phyloP scores from a whole-genome alignment of 768 basidiomycete species.

The Rhodocollybia butyracea region DNA sequence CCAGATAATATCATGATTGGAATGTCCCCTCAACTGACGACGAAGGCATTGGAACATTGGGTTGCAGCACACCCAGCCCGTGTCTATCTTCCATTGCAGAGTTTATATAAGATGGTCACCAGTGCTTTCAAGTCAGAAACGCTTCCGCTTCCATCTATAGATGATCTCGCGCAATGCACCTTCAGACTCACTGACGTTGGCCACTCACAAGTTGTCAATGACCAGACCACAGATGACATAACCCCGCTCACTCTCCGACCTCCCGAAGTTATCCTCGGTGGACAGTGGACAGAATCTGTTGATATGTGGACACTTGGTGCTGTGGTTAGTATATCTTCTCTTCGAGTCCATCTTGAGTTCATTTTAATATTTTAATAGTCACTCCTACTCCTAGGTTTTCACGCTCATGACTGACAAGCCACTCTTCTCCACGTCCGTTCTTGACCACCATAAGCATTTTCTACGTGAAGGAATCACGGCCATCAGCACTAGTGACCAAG shows the following conservation, averaged over 20 bases:
- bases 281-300: slow-evolving; percentile 21
- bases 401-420: background rate
- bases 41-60: slow-evolving; percentile 12
- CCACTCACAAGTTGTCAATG: background rate
- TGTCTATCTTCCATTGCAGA: slow-evolving; percentile 10
- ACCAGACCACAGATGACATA: slow-evolving; percentile 10
- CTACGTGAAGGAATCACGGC: background rate
- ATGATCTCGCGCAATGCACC: slow-evolving; percentile 11
- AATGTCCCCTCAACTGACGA: slow-evolving; percentile 7
- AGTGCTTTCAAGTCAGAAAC: slow-evolving; percentile 12
- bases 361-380: background rate
- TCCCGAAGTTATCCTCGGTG: slow-evolving; percentile 22
- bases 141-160: slow-evolving; percentile 15
- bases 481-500: too few species aligned
- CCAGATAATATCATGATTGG: slow-evolving; percentile 20
- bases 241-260: slow-evolving; percentile 20
- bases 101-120: slow-evolving; percentile 15
- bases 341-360: too few species aligned
- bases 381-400: background rate
- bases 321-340: slow-evolving; percentile 15
- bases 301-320: slow-evolving; percentile 30
- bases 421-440: background rate
- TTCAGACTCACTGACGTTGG: slow-evolving; percentile 17
- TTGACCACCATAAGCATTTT: background rate
- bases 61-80: slow-evolving; percentile 14